Base-by-base conservation (phyloP, 352 stramenopile species). In the Phytophthora pseudosyringae region DNA sequence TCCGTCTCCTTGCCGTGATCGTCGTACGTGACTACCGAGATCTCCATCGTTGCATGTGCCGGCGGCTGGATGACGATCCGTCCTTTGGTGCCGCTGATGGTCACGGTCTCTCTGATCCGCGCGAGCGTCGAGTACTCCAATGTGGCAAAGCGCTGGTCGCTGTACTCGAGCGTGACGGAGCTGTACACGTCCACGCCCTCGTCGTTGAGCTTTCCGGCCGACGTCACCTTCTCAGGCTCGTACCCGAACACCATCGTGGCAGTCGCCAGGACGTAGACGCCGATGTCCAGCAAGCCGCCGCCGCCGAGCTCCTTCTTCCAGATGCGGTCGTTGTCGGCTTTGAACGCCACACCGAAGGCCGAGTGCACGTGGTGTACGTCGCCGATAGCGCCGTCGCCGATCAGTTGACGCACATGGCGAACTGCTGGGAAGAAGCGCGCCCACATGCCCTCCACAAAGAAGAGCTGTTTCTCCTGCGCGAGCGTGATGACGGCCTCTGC, bases 361-460 rank as follows among this genome's bases (percentile, higher is more conserved):
- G 73, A 67, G 29, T 88, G 62, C 4, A 90, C 64, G 11, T 77
- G 71, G 26, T 83, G 75, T 5, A 91, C 75, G 33, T 80, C 67
- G 18, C 83, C 83, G 29, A 91, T 82, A 13, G 25, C 40, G 6
- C 71, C 65, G n/a, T 73, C 54, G 3, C 57, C 47, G 9, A 91
- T 56, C 8, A 89, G 38, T 64, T 81, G 38, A 3, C 77, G 72
- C n/a, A 81, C 81, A 33, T 78, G 38, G 69, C 71, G 76, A 29
- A 90, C 73, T 1, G 78, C 86, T 0, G 89, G 89, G 58, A 95
- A 95, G 68, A 93, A 97, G 2, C 89, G 83, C 12, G 89, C 90
- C 89, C 87, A 95, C 73, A 87, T 88, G 21, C 86, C 88, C 66
- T 95, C 86, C 64, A 95, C 75, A 45, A 97, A 67, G 62, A 97